Evolutionary conservation across 129 eudicot species (phyloP).

Genomic region (Flaveria bidentis): DNA sequence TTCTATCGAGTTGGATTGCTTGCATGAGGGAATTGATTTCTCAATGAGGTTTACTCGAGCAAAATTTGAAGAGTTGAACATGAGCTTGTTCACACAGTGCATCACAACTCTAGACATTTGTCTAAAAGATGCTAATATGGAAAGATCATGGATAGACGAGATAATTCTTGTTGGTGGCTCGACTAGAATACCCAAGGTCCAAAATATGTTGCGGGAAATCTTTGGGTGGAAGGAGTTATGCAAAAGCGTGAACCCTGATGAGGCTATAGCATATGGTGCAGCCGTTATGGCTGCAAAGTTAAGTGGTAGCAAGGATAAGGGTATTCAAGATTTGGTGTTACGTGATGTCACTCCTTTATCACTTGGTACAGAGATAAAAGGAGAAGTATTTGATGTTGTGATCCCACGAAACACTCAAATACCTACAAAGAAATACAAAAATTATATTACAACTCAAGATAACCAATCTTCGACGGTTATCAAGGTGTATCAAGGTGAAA

Average conservation of each 20-base stretch:
- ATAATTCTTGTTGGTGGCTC: slow-evolving; percentile 33
- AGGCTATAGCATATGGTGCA: slow-evolving; percentile 28
- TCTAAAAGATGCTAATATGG: slow-evolving; percentile 21
- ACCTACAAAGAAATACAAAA: slow-evolving; percentile 9
- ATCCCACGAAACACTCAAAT: slow-evolving; percentile 30
- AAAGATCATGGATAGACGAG: slow-evolving; percentile 23
- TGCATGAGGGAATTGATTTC: slow-evolving; percentile 29
- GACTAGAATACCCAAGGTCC: slow-evolving; percentile 34
- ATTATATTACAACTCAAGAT: not conserved
- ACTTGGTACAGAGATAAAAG: slow-evolving; percentile 12
- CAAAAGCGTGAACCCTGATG: slow-evolving; percentile 29
- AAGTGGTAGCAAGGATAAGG: slow-evolving; percentile 1
- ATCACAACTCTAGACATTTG: slow-evolving; percentile 8
- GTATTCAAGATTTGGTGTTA: not conserved
- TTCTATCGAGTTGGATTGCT: slow-evolving; percentile 24
- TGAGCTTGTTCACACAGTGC: slow-evolving; percentile 8
- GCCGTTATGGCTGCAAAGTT: slow-evolving; percentile 26
- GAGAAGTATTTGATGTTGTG: not conserved
- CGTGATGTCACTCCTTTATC: slow-evolving; percentile 25
- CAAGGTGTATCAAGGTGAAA: slow-evolving; percentile 27
- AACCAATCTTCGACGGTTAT: not conserved
- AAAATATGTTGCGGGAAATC: slow-evolving; percentile 17
- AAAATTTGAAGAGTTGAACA: slow-evolving; percentile 31
- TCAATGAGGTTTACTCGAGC: slow-evolving; percentile 27
- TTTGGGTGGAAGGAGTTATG: slow-evolving; percentile 21